phyloP scores from a whole-genome alignment of 768 basidiomycete species.

The Royoungia palumana region DNA sequence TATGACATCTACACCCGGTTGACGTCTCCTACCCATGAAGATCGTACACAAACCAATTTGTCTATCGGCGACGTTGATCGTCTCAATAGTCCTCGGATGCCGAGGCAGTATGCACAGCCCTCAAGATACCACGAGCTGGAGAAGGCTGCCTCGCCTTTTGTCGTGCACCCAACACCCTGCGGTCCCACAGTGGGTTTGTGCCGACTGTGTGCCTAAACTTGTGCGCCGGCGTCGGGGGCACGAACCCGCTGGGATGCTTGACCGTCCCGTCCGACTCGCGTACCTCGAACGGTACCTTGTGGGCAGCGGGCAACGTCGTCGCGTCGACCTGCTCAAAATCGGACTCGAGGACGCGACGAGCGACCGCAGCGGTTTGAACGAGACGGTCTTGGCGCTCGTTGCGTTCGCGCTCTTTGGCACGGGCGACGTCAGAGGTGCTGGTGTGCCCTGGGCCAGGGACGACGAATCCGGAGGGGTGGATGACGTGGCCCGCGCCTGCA shows the following conservation, averaged over 20 bases:
- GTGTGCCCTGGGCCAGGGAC: slow-evolving; percentile 29
- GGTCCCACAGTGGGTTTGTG: slow-evolving; percentile 12
- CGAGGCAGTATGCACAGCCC: slow-evolving; percentile 22
- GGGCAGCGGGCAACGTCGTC: slow-evolving; percentile 21
- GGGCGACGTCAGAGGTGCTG: slow-evolving; percentile 23
- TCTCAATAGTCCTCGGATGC: slow-evolving; percentile 7
- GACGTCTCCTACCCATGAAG: slow-evolving; percentile 20
- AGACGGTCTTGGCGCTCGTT: slow-evolving; percentile 17
- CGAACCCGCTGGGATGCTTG: slow-evolving; percentile 42
- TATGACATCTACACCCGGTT: not conserved
- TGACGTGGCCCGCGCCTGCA: slow-evolving; percentile 10
- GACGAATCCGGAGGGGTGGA: slow-evolving; percentile 29
- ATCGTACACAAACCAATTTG: slow-evolving; percentile 20
- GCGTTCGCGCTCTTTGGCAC: slow-evolving; percentile 25
- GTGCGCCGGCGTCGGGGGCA: slow-evolving; percentile 40
- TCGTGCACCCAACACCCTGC: slow-evolving; percentile 13
- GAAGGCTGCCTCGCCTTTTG: slow-evolving; percentile 11
- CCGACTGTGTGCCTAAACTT: slow-evolving; percentile 30
- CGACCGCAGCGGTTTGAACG: slow-evolving; percentile 32
- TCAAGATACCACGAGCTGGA: slow-evolving; percentile 12
- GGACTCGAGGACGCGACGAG: slow-evolving; percentile 31
- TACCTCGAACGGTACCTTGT: slow-evolving; percentile 45
- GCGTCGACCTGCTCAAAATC: slow-evolving; percentile 25
- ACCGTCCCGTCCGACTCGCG: slow-evolving; percentile 36
- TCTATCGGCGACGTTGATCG: slow-evolving; percentile 10